These are phyloP conservation scores for Volvox carteri DNA, from an alignment of 163 green algal genomes.

Conservation along the genomic window DNA sequence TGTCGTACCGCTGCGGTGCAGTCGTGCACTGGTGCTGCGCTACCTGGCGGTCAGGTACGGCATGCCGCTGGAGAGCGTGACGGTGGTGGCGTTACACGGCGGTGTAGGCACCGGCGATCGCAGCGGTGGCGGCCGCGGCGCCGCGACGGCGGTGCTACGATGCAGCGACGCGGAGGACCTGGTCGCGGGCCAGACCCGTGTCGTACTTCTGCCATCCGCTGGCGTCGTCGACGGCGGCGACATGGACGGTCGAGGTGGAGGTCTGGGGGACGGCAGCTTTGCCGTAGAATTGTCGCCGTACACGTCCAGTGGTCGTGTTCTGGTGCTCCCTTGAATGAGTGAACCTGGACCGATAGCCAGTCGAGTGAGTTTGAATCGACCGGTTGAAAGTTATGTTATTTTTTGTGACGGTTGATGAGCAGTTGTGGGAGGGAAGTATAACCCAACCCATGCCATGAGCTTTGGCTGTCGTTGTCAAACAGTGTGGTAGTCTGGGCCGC, in stretches of 20 bases:
- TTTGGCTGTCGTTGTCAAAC: too few species aligned
- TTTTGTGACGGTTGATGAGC: too few species aligned
- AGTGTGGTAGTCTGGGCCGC: too few species aligned
- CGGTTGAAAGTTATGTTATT: too few species aligned
- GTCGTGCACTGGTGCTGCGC: conserved; percentile 88
- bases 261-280: conserved; percentile 6
- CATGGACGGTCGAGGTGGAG: neutral
- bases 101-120: neutral
- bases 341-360: too few species aligned
- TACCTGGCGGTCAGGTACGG: conserved; percentile 80
- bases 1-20: conserved; percentile 91
- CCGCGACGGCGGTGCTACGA: conserved; percentile 27
- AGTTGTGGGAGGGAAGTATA: too few species aligned
- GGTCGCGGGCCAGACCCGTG: conserved; percentile 73
- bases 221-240: neutral
- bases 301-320: conserved; percentile 46
- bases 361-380: too few species aligned
- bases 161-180: conserved; percentile 80
- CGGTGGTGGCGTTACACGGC: conserved; percentile 68
- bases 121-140: neutral
- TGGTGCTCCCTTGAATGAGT: conserved; percentile 51
- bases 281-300: conserved; percentile 58
- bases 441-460: too few species aligned
- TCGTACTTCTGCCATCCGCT: conserved; percentile 61
- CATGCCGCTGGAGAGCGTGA: conserved; percentile 74